phyloP scores from a whole-genome alignment of 164 flowering plant species.

The Malania oleifera region DNA sequence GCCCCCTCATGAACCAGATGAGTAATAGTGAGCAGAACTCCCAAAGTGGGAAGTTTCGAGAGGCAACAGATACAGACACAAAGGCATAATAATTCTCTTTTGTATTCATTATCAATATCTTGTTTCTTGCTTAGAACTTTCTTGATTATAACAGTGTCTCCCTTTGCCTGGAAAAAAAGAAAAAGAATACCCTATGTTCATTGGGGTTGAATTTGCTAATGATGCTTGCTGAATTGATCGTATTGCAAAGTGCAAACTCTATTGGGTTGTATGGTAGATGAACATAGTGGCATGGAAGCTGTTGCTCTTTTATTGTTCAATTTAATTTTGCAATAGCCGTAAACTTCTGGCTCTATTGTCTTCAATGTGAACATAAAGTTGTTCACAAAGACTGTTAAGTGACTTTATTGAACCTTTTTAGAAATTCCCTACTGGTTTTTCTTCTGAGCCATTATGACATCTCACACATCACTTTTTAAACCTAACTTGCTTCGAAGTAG shows the following conservation, averaged over 20 bases:
- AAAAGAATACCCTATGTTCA: neutral
- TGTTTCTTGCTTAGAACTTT: neutral
- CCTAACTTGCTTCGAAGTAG: no score
- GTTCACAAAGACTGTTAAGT: neutral
- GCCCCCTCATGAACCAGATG: conserved; percentile 23
- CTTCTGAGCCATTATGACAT: no score
- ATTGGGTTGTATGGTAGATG: no score
- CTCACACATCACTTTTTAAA: no score
- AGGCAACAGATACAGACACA: conserved; percentile 19
- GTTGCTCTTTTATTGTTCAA: no score
- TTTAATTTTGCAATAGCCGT: no score
- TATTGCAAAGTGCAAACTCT: no score
- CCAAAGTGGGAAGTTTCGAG: conserved; percentile 14
- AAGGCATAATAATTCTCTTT: conserved; percentile 22
- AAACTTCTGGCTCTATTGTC: no score
- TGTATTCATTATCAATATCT: neutral
- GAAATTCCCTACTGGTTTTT: no score
- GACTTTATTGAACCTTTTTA: neutral
- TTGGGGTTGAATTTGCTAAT: no score
- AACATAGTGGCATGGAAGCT: no score
- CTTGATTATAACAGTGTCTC: neutral
- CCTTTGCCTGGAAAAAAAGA: neutral
- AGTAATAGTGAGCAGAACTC: conserved; percentile 22
- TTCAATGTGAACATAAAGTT: neutral
- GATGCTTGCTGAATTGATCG: no score